Conservation (phyloP, 352 stramenopile genomes). For the Phytophthora sansomeana region DNA sequence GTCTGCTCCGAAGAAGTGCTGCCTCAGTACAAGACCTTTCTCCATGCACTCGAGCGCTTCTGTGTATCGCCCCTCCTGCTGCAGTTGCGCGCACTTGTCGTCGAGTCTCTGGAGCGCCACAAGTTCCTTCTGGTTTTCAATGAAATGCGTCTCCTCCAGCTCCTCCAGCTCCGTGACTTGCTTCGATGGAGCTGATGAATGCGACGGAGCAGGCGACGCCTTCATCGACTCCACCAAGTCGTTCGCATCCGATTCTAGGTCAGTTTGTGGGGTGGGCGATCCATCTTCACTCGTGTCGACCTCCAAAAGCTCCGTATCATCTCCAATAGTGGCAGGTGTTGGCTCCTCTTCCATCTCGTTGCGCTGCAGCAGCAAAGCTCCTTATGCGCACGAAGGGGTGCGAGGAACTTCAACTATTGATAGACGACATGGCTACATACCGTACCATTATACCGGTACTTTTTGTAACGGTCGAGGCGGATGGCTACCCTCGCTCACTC, state of each 20-base stretch:
- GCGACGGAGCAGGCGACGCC: conserved; percentile 2
- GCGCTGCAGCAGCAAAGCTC: too few species aligned
- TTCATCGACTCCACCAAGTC: not conserved
- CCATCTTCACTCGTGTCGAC: conserved; percentile 3
- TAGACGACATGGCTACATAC: conserved; percentile 23
- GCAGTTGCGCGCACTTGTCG: conserved; percentile 90
- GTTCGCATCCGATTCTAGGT: conserved; percentile 7
- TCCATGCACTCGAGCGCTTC: conserved; percentile 95
- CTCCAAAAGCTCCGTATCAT: conserved; percentile 14
- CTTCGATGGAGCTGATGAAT: conserved; percentile 7
- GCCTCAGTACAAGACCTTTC: conserved; percentile 91
- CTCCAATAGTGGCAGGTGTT: not conserved
- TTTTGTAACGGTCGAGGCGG: conserved; percentile 9
- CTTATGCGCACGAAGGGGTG: conserved; percentile 14
- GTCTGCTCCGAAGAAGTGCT: conserved; percentile 94
- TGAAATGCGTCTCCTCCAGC: conserved; percentile 56
- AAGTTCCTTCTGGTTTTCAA: conserved; percentile 88
- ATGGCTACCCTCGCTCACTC: conserved; percentile 9
- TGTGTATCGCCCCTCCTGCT: conserved; percentile 93
- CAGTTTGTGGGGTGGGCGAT: conserved; percentile 10
- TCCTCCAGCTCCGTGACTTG: conserved; percentile 25
- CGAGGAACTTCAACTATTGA: conserved; percentile 22
- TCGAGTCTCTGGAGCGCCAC: conserved; percentile 91
- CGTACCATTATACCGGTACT: not conserved
- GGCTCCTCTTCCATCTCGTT: conserved; percentile 10